phyloP scores from a whole-genome alignment of 2,329 filamentous ascomycete genomes.

The Aaosphaeria arxii region DNA sequence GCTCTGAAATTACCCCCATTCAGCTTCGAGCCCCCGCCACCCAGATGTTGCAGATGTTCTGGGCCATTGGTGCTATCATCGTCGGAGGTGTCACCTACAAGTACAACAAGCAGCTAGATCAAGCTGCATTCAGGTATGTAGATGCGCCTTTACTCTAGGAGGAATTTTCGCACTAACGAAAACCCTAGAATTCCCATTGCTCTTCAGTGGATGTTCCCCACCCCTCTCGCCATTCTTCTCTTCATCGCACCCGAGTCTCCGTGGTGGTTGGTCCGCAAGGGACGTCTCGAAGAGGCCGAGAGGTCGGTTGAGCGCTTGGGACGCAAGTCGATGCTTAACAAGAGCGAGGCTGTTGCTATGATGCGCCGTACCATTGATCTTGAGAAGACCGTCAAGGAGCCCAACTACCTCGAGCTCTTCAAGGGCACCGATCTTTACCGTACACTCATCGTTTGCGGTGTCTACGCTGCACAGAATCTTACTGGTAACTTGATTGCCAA shows the following conservation, averaged over 20 bases:
- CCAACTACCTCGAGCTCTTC: constrained; percentile 52
- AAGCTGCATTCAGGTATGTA: constrained; percentile 27
- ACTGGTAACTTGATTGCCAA: constrained; percentile 63
- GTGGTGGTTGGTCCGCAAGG: constrained; percentile 48
- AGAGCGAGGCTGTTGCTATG: constrained; percentile 53
- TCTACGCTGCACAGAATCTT: constrained; percentile 60
- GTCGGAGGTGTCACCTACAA: constrained; percentile 56
- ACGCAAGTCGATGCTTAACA: constrained; percentile 37
- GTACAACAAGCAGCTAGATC: constrained; percentile 34
- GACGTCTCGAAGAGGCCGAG: constrained; percentile 42
- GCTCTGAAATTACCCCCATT: constrained; percentile 60
- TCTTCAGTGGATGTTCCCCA: constrained; percentile 46
- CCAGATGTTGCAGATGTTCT: constrained; percentile 65
- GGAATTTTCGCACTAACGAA: constrained; percentile 62
- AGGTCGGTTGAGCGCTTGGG: constrained; percentile 50
- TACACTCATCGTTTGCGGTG: constrained; percentile 55
- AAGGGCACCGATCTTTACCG: constrained; percentile 55
- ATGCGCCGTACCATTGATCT: constrained; percentile 58
- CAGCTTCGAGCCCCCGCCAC: constrained; percentile 57
- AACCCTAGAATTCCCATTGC: constrained; percentile 18
- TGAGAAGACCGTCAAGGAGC: constrained; percentile 48
- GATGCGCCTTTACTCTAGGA: constrained; percentile 62
- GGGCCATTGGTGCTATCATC: constrained; percentile 61
- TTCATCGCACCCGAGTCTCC: constrained; percentile 53
- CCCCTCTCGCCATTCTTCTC: constrained; percentile 42